Evolutionary conservation across 345 rosid species (phyloP), one percentile per base, ranked within the genome.

Genomic region (Salix koriyanagi): DNA sequence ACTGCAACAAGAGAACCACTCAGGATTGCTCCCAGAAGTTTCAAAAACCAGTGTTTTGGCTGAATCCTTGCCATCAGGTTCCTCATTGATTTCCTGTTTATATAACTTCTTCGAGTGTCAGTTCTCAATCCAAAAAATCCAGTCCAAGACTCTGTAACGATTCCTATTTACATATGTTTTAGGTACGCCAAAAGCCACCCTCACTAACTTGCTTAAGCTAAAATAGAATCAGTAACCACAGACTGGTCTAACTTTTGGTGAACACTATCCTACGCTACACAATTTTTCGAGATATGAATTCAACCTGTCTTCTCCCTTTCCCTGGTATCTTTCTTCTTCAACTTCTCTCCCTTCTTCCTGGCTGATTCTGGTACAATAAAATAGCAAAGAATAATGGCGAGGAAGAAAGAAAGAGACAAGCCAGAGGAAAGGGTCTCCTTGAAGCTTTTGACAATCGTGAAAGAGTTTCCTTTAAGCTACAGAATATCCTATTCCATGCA

Each of bases 11-110:
- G 46, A 71, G 68, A 73, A 16, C 76, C 76, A 41, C 52, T 61
- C 54, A 65, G 41, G 56, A 65, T 44, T 7, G 69, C 83, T 52
- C 76, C 72, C 25, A 80, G 56, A 48, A 80, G 46, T 15, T 66
- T 48, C 65, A 72, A 66, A 14, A 71, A 36, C 72, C 65, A 18
- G 74, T 62, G 30, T 34, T 26, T 56, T 34, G 52, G 32, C 32
- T 72, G 67, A 50, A 65, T 46, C 56, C 72, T 46, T 23, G 82
- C 73, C 81, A 82, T 85, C 66, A 69, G 44, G 60, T 44, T 74
- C 46, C 64, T 30, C 4, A 30, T 34, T 34, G 6, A 34, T 32
- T 4, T 39, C 37, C 54, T 23, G 18, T 12, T 44, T 48, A 36
- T 75, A 0, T 56, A 71, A 34, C 5, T 10, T 60, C 60, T 15